Base-by-base conservation (phyloP, 345 rosid species). In the Euphorbia lathyris region DNA sequence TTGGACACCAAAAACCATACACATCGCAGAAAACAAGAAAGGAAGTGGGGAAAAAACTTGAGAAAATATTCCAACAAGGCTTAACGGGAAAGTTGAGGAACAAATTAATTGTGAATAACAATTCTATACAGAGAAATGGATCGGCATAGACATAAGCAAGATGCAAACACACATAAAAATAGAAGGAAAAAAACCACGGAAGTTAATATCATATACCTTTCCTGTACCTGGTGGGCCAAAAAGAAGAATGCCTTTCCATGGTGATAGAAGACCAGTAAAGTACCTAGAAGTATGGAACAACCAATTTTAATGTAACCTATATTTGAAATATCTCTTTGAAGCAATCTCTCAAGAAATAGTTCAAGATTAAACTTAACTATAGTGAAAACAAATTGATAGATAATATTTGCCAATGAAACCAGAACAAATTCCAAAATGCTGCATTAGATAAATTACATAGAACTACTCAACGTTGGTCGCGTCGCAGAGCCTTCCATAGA, bases 151-250 rank as follows among this genome's bases (percentile, higher is more conserved):
- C 29, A 36, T 3, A 34, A 34, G 38, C 29, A n/a, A n/a, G 17
- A 51, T 10, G 48, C 48, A 45, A 45, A 17, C 51, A 45, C 4
- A 10, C 51, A 45, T 40, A 40, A 14, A 27, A 6, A 14, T 61
- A 38, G 29, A 38, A 30, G 20, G 59, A 50, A 20, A 58, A 22
- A 42, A 19, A 50, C 17, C 9, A 53, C 2, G 38, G 19, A 20
- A 51, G 25, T 52, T 26, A 77, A 52, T 66, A 23, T 5, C 71
- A 64, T 32, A 36, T 25, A 95, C 99, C 99, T 95, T 95, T 75
- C 99, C 99, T 2, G 99, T 95, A 75, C 99, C 97, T 1, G 97
- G 96, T 53, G 99, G 99, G 27, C 99, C 99, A 74, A 95, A 95
- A 71, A 95, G 97, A 66, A 95, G 97, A 78, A 95, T 92, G 72